These are phyloP conservation scores for Aureobasidium sp. DNA, from an alignment of 2,329 filamentous ascomycete genomes.

Conservation along the genomic window DNA sequence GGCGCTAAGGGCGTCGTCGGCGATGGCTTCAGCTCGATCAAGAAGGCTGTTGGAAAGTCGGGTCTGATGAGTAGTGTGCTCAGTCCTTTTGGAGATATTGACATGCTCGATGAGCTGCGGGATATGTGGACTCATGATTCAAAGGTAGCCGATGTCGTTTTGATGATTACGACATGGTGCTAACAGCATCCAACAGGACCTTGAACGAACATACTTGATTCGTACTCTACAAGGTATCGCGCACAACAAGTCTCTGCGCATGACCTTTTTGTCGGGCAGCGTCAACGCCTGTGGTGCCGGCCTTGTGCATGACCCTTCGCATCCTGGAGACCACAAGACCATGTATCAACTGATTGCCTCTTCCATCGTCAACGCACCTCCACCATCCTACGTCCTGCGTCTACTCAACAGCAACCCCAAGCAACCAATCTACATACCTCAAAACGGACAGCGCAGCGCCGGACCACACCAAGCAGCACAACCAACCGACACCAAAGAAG, in stretches of 20 bases:
- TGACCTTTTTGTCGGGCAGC: conserved; percentile 92
- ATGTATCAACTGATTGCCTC: conserved; percentile 99
- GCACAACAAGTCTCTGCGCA: conserved; percentile 88
- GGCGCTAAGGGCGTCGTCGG: conserved; percentile 90
- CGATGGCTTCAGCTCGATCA: conserved; percentile 88
- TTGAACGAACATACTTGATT: conserved; percentile 93
- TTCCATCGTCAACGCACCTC: conserved; percentile 83
- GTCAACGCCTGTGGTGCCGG: conserved; percentile 90
- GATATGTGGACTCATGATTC: conserved; percentile 98
- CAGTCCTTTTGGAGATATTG: conserved; percentile 93
- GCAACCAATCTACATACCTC: conserved; percentile 81
- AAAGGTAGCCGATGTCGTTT: conserved; percentile 50
- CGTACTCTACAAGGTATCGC: conserved; percentile 91
- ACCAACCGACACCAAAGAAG: conserved; percentile 90
- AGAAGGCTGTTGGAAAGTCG: conserved; percentile 91
- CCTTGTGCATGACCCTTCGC: conserved; percentile 85
- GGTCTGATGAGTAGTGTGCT: conserved; percentile 93
- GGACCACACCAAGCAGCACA: conserved; percentile 29
- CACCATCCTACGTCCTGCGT: conserved; percentile 78
- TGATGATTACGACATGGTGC: not conserved
- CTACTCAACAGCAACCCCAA: conserved; percentile 77
- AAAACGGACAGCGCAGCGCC: conserved; percentile 68
- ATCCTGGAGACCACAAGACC: conserved; percentile 91
- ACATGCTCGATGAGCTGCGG: conserved; percentile 85
- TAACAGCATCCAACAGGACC: conserved; percentile 50